Conservation (phyloP, 164 flowering plant genomes). For the Magnolia sinica region DNA sequence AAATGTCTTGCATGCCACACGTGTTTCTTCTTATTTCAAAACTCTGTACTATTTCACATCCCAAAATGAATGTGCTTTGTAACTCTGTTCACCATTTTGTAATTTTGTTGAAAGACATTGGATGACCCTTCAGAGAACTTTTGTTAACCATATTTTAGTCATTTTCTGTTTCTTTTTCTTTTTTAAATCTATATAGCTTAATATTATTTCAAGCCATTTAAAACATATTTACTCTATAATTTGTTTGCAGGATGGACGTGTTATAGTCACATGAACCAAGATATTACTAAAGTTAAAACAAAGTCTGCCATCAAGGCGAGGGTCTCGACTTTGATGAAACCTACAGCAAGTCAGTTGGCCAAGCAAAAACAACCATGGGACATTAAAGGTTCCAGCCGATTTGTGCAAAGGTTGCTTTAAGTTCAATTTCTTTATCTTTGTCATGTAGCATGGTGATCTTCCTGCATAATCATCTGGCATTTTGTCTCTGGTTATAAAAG, state of each 20-base stretch:
- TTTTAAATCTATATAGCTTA: not conserved
- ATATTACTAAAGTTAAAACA: conserved; percentile 27
- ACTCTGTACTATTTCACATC: too few relatives aligned
- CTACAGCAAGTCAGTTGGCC: conserved; percentile 94
- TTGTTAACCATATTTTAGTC: not conserved
- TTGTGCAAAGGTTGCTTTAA: conserved; percentile 19
- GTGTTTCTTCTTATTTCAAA: too few relatives aligned
- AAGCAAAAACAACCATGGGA: conserved; percentile 59
- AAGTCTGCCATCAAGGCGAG: conserved; percentile 37
- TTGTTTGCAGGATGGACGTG: conserved; percentile 39
- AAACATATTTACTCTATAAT: not conserved
- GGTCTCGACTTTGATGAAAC: conserved; percentile 89
- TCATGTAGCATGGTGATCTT: too few relatives aligned
- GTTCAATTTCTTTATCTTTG: not conserved
- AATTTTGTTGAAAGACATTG: too few relatives aligned
- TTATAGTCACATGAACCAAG: conserved; percentile 32
- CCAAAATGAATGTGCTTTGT: too few relatives aligned
- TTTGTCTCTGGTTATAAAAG: not conserved
- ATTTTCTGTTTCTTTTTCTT: not conserved
- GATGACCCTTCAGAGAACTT: too few relatives aligned
- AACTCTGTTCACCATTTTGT: too few relatives aligned
- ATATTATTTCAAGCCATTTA: not conserved
- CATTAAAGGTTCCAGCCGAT: conserved; percentile 38
- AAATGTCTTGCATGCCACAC: too few relatives aligned
- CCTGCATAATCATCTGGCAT: not conserved